phyloP scores from a whole-genome alignment of 805 yeast genomes.

The Candida adriatica region DNA sequence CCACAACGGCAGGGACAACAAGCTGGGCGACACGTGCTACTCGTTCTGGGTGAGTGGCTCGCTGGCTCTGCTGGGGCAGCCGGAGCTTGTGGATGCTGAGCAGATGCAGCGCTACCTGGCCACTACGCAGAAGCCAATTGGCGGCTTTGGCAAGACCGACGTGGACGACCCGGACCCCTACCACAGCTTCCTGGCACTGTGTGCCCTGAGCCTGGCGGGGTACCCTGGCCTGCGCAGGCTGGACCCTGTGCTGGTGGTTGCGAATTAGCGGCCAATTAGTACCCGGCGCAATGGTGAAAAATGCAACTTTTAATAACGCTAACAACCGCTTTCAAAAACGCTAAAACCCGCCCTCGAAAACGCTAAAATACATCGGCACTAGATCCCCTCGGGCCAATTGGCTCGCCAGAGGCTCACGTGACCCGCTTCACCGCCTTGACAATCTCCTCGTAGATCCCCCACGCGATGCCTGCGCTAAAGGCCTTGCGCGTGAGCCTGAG shows the following conservation, averaged over 20 bases:
- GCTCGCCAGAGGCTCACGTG: too few relatives aligned
- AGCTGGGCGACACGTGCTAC: slow-evolving; percentile 81
- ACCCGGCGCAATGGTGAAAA: too few relatives aligned
- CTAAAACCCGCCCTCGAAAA: too few relatives aligned
- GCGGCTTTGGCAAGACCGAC: slow-evolving; percentile 73
- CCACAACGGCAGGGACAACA: slow-evolving; percentile 82
- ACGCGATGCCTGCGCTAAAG: slow-evolving; percentile 87
- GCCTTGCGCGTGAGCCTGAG: slow-evolving; percentile 82
- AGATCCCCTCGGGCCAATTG: too few relatives aligned
- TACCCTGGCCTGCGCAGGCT: slow-evolving; percentile 3
- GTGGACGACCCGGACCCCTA: slow-evolving; percentile 63
- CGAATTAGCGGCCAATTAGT: too few relatives aligned
- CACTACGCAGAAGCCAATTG: slow-evolving; percentile 55
- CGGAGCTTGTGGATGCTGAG: slow-evolving; percentile 29
- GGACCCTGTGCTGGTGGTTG: slow-evolving; percentile 11
- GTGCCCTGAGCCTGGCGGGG: slow-evolving; percentile 32
- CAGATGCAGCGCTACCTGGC: slow-evolving; percentile 40
- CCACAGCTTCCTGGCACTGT: slow-evolving; percentile 58
- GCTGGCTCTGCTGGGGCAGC: slow-evolving; percentile 35
- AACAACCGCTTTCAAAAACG: too few relatives aligned
- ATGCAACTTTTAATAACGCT: too few relatives aligned
- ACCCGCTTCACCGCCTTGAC: slow-evolving; percentile 31
- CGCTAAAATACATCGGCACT: too few relatives aligned
- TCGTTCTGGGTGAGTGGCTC: slow-evolving; percentile 76
- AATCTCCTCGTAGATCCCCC: slow-evolving; percentile 95